These are phyloP conservation scores for Euphrasia confusa DNA, from an alignment of 257 asterid genomes.

Conservation along the genomic window DNA sequence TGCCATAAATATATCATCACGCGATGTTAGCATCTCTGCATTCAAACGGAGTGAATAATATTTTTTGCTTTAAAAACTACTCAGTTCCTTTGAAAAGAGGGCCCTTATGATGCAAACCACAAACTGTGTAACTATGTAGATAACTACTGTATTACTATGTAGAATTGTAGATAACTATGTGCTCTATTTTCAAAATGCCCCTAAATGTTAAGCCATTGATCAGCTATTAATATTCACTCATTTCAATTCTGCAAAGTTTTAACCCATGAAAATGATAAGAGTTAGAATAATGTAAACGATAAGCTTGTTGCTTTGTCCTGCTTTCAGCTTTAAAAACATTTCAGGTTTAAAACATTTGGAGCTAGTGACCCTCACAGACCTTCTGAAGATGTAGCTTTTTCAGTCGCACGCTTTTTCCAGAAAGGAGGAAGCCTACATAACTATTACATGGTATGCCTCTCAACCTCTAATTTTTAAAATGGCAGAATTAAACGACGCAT, in stretches of 20 bases:
- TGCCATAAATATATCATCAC: background rate
- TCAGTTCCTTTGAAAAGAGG: no score
- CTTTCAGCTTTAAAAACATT: conserved; percentile 15
- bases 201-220: background rate
- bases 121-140: no score
- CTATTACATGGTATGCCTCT: conserved; percentile 72
- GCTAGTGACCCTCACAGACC: conserved; percentile 90
- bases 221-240: conserved; percentile 3
- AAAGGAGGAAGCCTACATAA: conserved; percentile 93
- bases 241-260: background rate
- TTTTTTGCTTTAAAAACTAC: background rate
- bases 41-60: background rate
- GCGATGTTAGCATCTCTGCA: background rate
- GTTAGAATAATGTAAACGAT: conserved; percentile 4
- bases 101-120: no score
- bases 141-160: no score
- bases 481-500: conserved; percentile 14
- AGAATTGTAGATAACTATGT: no score
- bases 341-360: conserved; percentile 89
- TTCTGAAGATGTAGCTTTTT: conserved; percentile 81
- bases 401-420: conserved; percentile 93
- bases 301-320: conserved; percentile 4
- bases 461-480: background rate
- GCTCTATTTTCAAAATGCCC: no score
- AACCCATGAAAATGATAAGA: conserved; percentile 11